phyloP scores from a whole-genome alignment of 1,284 basidiomycete species.

The Irpex sp. region DNA sequence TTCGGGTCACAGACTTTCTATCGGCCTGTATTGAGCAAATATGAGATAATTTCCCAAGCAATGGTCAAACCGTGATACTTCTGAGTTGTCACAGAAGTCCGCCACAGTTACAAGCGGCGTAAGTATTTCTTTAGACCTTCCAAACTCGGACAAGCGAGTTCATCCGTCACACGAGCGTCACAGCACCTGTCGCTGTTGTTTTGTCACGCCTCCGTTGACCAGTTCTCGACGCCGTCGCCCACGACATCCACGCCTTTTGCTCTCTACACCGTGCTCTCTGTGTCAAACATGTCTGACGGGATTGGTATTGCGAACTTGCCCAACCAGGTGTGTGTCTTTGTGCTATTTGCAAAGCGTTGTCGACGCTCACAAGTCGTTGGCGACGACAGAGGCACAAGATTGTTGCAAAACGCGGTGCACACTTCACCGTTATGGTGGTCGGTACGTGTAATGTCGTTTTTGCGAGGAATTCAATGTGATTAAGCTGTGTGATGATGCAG shows the following conservation, averaged over 20 bases:
- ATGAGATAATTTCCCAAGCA: too few species aligned
- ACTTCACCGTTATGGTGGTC: conserved; percentile 99
- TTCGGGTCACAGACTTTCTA: too few species aligned
- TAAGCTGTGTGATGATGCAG: conserved; percentile 36
- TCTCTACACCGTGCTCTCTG: not conserved
- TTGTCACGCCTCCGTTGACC: not conserved
- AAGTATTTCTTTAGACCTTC: not conserved
- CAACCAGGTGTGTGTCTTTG: conserved; percentile 77
- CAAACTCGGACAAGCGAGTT: not conserved
- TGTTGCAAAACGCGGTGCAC: conserved; percentile 93
- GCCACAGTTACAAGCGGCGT: not conserved
- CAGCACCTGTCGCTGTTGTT: not conserved
- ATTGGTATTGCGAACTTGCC: conserved; percentile 94
- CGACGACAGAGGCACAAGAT: conserved; percentile 83
- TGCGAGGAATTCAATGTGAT: not conserved
- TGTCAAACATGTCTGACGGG: conserved; percentile 46
- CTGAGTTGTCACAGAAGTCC: too few species aligned
- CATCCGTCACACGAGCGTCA: not conserved
- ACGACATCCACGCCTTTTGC: not conserved
- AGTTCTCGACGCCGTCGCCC: not conserved
- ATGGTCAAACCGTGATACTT: too few species aligned
- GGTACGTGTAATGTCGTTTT: conserved; percentile 51
- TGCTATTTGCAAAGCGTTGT: not conserved
- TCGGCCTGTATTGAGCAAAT: too few species aligned
- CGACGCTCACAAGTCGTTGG: conserved; percentile 16